Evolutionary conservation across 1,284 basidiomycete genomes (phyloP).

Genomic region (Boletus mariae): DNA sequence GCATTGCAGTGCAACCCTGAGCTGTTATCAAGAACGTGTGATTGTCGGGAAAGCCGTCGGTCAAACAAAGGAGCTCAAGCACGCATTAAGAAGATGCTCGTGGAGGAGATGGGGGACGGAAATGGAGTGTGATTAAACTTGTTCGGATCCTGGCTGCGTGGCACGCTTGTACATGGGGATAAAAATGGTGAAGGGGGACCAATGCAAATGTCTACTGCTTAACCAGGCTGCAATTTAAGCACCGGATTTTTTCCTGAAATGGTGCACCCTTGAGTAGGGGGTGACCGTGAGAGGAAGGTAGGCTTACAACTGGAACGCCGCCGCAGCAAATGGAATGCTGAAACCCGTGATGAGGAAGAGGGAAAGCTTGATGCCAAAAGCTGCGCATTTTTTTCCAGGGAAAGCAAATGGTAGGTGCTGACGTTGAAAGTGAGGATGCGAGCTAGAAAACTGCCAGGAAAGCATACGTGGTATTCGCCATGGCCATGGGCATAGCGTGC

Average conservation of each 20-base stretch:
- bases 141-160: conserved; percentile 1
- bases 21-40: conserved; percentile 59
- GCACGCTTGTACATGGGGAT: conserved; percentile 10
- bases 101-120: conserved; percentile 33
- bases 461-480: conserved; percentile 60
- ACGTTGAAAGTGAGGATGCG: background rate
- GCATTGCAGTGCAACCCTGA: conserved; percentile 59
- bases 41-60: conserved; percentile 48
- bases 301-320: conserved; percentile 62
- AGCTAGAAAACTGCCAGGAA: conserved; percentile 1
- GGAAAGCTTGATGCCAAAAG: conserved; percentile 57
- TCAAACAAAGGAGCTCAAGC: conserved; percentile 42
- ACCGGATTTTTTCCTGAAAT: conserved; percentile 36
- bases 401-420: conserved; percentile 72
- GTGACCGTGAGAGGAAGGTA: conserved; percentile 10
- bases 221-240: conserved; percentile 14
- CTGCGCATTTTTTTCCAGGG: conserved; percentile 48
- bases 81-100: conserved; percentile 35
- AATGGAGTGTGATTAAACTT: conserved; percentile 12
- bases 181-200: background rate
- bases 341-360: conserved; percentile 58
- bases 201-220: conserved; percentile 8
- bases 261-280: conserved; percentile 5
- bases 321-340: conserved; percentile 62
- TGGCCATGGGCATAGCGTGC: conserved; percentile 42